Conservation (phyloP, 768 basidiomycete species). For the Mycena belliarum region DNA sequence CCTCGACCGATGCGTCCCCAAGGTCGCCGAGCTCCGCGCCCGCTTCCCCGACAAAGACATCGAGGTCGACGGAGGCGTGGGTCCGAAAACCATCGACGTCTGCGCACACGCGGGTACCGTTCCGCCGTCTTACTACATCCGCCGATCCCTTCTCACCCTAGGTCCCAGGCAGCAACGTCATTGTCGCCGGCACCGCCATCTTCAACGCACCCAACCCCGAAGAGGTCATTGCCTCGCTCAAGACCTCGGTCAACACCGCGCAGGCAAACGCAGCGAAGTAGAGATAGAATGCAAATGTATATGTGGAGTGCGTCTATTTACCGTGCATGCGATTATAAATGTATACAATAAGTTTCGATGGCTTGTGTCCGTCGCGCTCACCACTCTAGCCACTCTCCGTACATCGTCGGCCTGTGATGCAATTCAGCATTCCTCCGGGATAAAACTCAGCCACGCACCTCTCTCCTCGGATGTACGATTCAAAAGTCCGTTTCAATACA, state of each 20-base stretch:
- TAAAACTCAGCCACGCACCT: slow-evolving; percentile 12
- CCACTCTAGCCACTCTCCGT: slow-evolving; percentile 79
- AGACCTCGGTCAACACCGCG: slow-evolving; percentile 67
- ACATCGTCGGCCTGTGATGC: slow-evolving; percentile 75
- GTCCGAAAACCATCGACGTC: slow-evolving; percentile 80
- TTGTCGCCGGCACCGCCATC: slow-evolving; percentile 96
- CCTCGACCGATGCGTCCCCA: slow-evolving; percentile 87
- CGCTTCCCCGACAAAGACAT: slow-evolving; percentile 95
- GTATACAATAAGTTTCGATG: not conserved
- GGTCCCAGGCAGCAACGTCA: slow-evolving; percentile 86
- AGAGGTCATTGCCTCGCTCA: slow-evolving; percentile 72
- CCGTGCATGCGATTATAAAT: slow-evolving; percentile 8
- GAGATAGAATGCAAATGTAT: slow-evolving; percentile 6
- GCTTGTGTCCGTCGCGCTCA: slow-evolving; percentile 21
- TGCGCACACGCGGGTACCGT: slow-evolving; percentile 84
- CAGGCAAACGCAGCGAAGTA: slow-evolving; percentile 44
- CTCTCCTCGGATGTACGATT: slow-evolving; percentile 89
- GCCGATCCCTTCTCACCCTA: not conserved
- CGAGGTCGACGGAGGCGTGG: slow-evolving; percentile 98
- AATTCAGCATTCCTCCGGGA: not conserved
- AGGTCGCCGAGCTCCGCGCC: slow-evolving; percentile 85
- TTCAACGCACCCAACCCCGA: slow-evolving; percentile 82
- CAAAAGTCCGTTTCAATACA: slow-evolving; percentile 94
- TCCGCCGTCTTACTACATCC: not conserved
- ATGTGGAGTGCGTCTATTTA: slow-evolving; percentile 8